A percentile compares a stretch with the other conserved stretches of the same genome.
These are phyloP conservation scores for Colletotrichum sp. DNA, from an alignment of 2,329 filamentous ascomycete genomes.

Conservation along the genomic window DNA sequence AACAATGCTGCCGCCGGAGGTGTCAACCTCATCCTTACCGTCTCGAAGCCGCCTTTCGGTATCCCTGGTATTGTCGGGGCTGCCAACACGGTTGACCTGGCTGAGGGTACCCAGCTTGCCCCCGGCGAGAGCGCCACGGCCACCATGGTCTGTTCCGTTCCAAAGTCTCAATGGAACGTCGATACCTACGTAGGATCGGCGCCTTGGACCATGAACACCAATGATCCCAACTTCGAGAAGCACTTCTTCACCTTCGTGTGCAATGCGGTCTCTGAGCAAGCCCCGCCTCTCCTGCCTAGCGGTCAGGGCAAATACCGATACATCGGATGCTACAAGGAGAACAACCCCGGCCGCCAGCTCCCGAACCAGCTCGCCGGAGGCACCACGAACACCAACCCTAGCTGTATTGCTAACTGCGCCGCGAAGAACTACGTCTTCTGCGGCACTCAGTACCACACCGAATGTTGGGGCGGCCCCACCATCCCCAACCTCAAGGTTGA, in stretches of 20 bases:
- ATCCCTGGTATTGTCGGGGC: slow-evolving; percentile 58
- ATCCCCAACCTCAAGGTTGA: slow-evolving; percentile 48
- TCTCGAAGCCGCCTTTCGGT: slow-evolving; percentile 66
- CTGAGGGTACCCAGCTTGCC: slow-evolving; percentile 56
- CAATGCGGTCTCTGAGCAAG: slow-evolving; percentile 56
- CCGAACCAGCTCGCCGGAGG: slow-evolving; percentile 20
- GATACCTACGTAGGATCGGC: slow-evolving; percentile 53
- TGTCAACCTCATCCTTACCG: slow-evolving; percentile 57
- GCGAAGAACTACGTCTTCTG: slow-evolving; percentile 41
- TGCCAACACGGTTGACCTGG: slow-evolving; percentile 60
- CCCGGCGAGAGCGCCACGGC: slow-evolving; percentile 57
- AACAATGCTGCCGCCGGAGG: slow-evolving; percentile 53
- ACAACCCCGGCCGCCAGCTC: slow-evolving; percentile 59
- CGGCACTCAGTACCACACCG: slow-evolving; percentile 52
- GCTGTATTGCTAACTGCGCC: slow-evolving; percentile 40
- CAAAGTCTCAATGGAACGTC: slow-evolving; percentile 62
- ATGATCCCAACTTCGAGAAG: slow-evolving; percentile 57
- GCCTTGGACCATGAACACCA: slow-evolving; percentile 62
- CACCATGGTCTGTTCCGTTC: slow-evolving; percentile 58
- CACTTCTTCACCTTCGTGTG: slow-evolving; percentile 58
- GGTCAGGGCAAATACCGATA: slow-evolving; percentile 57
- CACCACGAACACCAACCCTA: too few relatives aligned
- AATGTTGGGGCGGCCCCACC: slow-evolving; percentile 60
- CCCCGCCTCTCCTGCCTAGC: slow-evolving; percentile 48
- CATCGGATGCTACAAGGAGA: slow-evolving; percentile 60